Base-by-base conservation (phyloP, 768 basidiomycete species). In the Mycena vulgaris region DNA sequence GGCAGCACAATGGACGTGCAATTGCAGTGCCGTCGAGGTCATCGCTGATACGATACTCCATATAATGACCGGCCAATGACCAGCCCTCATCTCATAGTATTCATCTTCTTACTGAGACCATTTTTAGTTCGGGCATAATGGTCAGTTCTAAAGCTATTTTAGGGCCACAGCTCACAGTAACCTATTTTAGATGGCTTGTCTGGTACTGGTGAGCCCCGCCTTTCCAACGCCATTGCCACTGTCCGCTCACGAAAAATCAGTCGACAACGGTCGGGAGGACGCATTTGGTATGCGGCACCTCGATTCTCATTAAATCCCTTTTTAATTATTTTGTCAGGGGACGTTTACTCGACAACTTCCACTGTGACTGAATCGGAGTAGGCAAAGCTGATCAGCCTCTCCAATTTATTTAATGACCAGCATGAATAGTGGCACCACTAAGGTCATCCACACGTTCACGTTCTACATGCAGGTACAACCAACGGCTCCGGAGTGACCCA, bases 371-470 rank as follows among this genome's bases (percentile, higher is more conserved):
- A 76, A 39, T 59, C 83, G 25, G 76, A 79, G 83, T 84, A 72
- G 69, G 80, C 72, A 33, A 49, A 23, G 47, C 17, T 4, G 28
- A 30, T 10, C 2, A 4, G 5, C 51, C 13, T 11, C 19, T 21
- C 9, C 19, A 11, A 30, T 39, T 23, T 30, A 31, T 2, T 40
- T 58, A 33, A n/a, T 19, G n/a, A 31, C 16, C 40, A 19, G 27
- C 16, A 27, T 6, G 19, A 48, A 48, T 65, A 86, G 84, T 57
- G 85, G 86, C 19, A 78, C 78, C 23, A 71, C 75, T 4, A 75
- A 81, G 27, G 77, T 83, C 42, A 83, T 87, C 30, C 84, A 85
- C 66, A 85, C 83, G 4, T 87, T 84, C 80, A 81, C 81, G 30
- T 86, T 47, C 19, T 68, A 68, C 52, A 68, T 68, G 66, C 42